Base-by-base conservation (phyloP, 2,329 filamentous ascomycete genomes). In the Stagonosporopsis vannaccii region DNA sequence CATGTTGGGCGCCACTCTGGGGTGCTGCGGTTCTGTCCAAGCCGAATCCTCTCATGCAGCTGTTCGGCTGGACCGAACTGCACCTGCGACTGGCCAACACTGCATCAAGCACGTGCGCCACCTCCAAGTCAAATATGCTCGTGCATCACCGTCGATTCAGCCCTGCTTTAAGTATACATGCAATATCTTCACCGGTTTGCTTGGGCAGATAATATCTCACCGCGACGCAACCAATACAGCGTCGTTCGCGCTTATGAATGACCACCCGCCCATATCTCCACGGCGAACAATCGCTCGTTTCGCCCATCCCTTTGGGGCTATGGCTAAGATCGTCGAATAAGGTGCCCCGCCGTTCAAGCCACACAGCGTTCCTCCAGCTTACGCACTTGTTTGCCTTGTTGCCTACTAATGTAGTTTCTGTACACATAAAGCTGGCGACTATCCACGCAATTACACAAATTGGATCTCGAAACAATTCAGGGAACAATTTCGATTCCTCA, bases 321-420 rank as follows among this genome's bases (percentile, higher is more conserved):
- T 35, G 32, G 32, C 32, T 35, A 17, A 35, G n/a, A 6, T 6
- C 17, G 15, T 35, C 32, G 11, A 35, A 35, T 35, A 17, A 17
- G 2, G 15, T 17, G 4, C 32, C 32, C 13, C 7, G 32, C 9
- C 17, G 15, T 35, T 15, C 15, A n/a, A 5, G 32, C 32, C 28
- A 30, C 28, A 12, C 9, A 30, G 9, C 9, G 28, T 30, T 30
- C 28, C 32, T 17, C 17, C 32, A 17, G 32, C 32, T 35, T 35
- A 35, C 32, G 15, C 32, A 17, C 6, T 42, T 28, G 17, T 4
- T 49, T 51, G 48, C 48, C 48, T 51, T 28, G 11, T 43, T 51
- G 48, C 48, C 48, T 51, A 4, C 22, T 43, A 15, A 4, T n/a
- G 39, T 7, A 8, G n/a, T 26, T 26, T 25, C 4, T 22, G 22